Conservation (phyloP, 2,329 filamentous ascomycete genomes). For the Colletotrichum chlorophyti region DNA sequence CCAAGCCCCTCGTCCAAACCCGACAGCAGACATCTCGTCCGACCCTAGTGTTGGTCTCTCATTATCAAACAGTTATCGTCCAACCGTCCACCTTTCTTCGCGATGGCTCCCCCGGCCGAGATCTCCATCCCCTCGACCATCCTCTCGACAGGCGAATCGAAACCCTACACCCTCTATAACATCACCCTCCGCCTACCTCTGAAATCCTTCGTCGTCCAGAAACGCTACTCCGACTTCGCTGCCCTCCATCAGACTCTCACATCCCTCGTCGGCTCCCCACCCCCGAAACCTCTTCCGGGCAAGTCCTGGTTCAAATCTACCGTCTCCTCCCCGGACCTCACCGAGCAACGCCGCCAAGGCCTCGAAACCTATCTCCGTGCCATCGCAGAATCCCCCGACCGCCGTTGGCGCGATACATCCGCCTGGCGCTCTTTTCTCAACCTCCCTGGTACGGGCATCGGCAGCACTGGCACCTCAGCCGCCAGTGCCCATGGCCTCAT, state of each 20-base stretch:
- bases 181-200: slow-evolving; percentile 79
- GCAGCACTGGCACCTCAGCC: slow-evolving; percentile 55
- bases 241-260: slow-evolving; percentile 69
- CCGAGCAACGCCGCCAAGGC: slow-evolving; percentile 71
- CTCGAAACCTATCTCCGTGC: slow-evolving; percentile 76
- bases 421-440: slow-evolving; percentile 79
- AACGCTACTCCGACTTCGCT: slow-evolving; percentile 83
- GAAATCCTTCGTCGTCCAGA: slow-evolving; percentile 76
- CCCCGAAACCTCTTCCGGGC: slow-evolving; percentile 71
- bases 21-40: neutral
- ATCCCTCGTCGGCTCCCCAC: slow-evolving; percentile 64
- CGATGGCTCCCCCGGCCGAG: slow-evolving; percentile 70
- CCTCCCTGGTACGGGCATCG: slow-evolving; percentile 56
- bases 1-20: slow-evolving; percentile 10
- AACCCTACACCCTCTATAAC: slow-evolving; percentile 80
- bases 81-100: too few relatives aligned
- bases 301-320: slow-evolving; percentile 84
- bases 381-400: slow-evolving; percentile 76
- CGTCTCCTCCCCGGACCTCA: slow-evolving; percentile 71
- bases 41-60: too few relatives aligned
- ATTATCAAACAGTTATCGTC: too few relatives aligned
- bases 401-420: slow-evolving; percentile 75
- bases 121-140: slow-evolving; percentile 74
- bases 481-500: slow-evolving; percentile 53
- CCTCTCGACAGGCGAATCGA: slow-evolving; percentile 59